A percentile compares a stretch with the other conserved stretches of the same genome.
Evolutionary conservation across 371 early-diverging fungal species (phyloP).

Genomic region (Mucor lusitanicus): DNA sequence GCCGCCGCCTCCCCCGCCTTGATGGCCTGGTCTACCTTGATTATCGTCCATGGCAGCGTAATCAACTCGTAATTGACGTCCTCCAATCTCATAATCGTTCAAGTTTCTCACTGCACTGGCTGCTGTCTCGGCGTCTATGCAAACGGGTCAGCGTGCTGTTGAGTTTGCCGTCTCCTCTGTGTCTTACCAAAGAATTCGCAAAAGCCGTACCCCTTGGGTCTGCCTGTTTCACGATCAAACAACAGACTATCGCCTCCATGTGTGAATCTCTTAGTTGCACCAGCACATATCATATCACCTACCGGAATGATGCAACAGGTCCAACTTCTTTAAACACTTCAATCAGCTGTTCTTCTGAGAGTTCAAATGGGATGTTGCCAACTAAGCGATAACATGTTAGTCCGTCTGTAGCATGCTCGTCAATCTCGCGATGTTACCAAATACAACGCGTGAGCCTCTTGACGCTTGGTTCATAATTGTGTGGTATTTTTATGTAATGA

Average conservation of each 20-base stretch:
- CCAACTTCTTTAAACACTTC: slow-evolving; percentile 92
- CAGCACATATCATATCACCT: slow-evolving; percentile 4
- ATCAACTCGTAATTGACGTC: slow-evolving; percentile 81
- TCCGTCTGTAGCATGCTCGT: neutral
- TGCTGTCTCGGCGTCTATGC: slow-evolving; percentile 74
- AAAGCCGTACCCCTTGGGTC: slow-evolving; percentile 91
- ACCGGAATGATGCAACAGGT: slow-evolving; percentile 79
- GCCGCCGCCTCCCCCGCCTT: slow-evolving; percentile 17
- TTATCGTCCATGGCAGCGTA: slow-evolving; percentile 74
- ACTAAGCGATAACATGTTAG: slow-evolving; percentile 36
- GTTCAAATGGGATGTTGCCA: slow-evolving; percentile 86
- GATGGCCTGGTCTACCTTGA: slow-evolving; percentile 16
- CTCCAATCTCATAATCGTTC: slow-evolving; percentile 81
- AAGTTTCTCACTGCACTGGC: slow-evolving; percentile 83
- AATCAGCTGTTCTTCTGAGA: slow-evolving; percentile 86
- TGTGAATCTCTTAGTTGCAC: neutral
- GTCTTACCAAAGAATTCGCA: slow-evolving; percentile 76
- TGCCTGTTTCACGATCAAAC: slow-evolving; percentile 87
- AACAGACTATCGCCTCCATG: slow-evolving; percentile 64
- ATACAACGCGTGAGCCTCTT: slow-evolving; percentile 59
- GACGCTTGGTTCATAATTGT: slow-evolving; percentile 40
- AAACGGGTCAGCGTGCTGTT: neutral
- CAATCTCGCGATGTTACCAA: slow-evolving; percentile 36
- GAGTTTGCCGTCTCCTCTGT: neutral
- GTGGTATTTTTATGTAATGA: neutral